Evolutionary conservation across 805 yeast genomes (phyloP).

Genomic region (Debaryomyces maramus): DNA sequence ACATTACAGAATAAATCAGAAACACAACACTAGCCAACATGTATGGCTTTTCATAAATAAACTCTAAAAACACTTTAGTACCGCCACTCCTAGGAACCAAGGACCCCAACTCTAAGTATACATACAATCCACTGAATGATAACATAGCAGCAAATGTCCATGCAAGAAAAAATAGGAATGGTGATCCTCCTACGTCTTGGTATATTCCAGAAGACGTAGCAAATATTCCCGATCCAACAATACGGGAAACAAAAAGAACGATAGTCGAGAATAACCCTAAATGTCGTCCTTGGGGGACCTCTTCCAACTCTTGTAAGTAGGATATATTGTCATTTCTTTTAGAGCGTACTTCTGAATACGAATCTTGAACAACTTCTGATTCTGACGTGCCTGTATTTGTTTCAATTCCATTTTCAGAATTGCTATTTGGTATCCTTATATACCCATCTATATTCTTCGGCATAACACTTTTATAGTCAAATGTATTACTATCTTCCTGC

Average conservation of each 20-base stretch:
- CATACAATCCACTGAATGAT: conserved; percentile 65
- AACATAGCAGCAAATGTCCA: conserved; percentile 65
- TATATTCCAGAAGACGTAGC: conserved; percentile 69
- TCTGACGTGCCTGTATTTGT: background rate
- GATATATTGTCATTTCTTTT: conserved; percentile 15
- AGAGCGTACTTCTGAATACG: too few relatives aligned
- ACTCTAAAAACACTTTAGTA: conserved; percentile 68
- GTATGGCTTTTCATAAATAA: conserved; percentile 60
- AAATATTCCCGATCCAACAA: conserved; percentile 77
- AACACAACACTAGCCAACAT: conserved; percentile 54
- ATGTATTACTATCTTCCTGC: too few relatives aligned
- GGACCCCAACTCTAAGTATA: conserved; percentile 69
- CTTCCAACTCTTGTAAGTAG: conserved; percentile 41
- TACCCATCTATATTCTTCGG: too few relatives aligned
- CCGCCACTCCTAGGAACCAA: conserved; percentile 77
- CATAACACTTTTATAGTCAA: too few relatives aligned
- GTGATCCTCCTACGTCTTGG: conserved; percentile 67
- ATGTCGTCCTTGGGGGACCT: conserved; percentile 73
- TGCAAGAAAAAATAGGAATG: conserved; percentile 55
- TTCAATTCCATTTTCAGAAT: too few relatives aligned
- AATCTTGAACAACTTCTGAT: too few relatives aligned
- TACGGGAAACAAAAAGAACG: conserved; percentile 62
- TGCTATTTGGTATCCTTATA: too few relatives aligned
- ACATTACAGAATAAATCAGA: conserved; percentile 48
- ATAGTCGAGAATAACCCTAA: conserved; percentile 68